These are phyloP conservation scores for Zostera marina DNA, from an alignment of 116 monocot species.

Conservation along the genomic window DNA sequence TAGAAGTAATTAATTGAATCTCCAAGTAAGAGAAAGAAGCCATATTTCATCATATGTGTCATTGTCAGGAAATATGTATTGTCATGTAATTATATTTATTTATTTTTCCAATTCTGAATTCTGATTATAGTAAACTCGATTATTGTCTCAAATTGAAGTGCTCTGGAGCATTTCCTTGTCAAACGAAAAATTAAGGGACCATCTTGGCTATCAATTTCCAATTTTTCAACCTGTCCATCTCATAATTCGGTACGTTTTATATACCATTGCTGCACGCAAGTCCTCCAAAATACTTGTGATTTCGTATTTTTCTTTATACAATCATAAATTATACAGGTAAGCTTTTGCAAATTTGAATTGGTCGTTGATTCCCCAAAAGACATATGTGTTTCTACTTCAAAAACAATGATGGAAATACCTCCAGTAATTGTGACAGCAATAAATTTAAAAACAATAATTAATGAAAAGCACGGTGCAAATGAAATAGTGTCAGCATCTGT, in stretches of 20 bases:
- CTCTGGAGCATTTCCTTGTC: conserved; percentile 81
- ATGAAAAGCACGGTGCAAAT: conserved; percentile 48
- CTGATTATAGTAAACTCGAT: neutral
- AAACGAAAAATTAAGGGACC: conserved; percentile 93
- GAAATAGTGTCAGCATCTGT: conserved; percentile 90
- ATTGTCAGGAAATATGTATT: neutral
- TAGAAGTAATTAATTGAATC: too few relatives aligned
- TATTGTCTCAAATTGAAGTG: conserved; percentile 31
- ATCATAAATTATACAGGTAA: conserved; percentile 43
- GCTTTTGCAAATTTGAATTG: conserved; percentile 95
- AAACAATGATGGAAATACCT: conserved; percentile 47
- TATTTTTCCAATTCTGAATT: too few relatives aligned
- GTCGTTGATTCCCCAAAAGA: conserved; percentile 73
- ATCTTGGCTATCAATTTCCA: conserved; percentile 87
- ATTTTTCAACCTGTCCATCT: conserved; percentile 36
- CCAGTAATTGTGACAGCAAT: conserved; percentile 61
- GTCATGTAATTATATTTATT: neutral
- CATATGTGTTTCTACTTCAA: conserved; percentile 37
- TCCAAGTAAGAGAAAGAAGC: neutral
- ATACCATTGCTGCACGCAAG: neutral
- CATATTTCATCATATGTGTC: neutral
- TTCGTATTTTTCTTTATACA: neutral
- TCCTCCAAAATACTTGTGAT: too few relatives aligned
- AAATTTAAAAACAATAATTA: conserved; percentile 85
- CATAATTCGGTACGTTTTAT: conserved; percentile 34